A percentile compares a stretch with the other conserved stretches of the same genome.
phyloP scores from a whole-genome alignment of 805 yeast genomes.

The Komagataella pastoris region DNA sequence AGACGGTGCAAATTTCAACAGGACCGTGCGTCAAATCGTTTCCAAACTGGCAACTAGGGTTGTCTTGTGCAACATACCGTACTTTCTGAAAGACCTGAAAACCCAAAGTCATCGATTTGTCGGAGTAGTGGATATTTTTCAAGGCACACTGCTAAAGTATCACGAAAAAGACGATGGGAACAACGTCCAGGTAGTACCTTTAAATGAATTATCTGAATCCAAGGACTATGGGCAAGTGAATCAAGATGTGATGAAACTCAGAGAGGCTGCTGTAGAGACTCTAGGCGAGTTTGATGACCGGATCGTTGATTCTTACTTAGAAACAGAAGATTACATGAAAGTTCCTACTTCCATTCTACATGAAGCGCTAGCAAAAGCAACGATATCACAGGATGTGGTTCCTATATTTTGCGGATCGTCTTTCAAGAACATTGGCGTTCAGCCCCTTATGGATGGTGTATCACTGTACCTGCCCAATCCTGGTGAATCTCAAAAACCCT shows the following conservation, averaged over 20 bases:
- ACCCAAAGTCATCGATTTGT: slow-evolving; percentile 20
- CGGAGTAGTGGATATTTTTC: slow-evolving; percentile 67
- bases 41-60: slow-evolving; percentile 63
- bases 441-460: slow-evolving; percentile 81
- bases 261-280: slow-evolving; percentile 74
- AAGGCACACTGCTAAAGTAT: slow-evolving; percentile 18
- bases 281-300: slow-evolving; percentile 73
- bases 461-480: slow-evolving; percentile 77
- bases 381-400: slow-evolving; percentile 40
- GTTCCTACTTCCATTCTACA: slow-evolving; percentile 45
- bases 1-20: slow-evolving; percentile 86
- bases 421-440: slow-evolving; percentile 87
- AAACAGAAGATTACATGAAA: slow-evolving; percentile 55
- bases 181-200: slow-evolving; percentile 31
- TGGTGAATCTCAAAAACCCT: slow-evolving; percentile 44
- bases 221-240: slow-evolving; percentile 18
- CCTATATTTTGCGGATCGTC: slow-evolving; percentile 93
- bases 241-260: slow-evolving; percentile 37
- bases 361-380: slow-evolving; percentile 48
- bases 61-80: slow-evolving; percentile 67
- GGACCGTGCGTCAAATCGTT: slow-evolving; percentile 79
- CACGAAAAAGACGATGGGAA: slow-evolving; percentile 28
- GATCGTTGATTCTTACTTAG: slow-evolving; percentile 66
- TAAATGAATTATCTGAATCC: slow-evolving; percentile 14
- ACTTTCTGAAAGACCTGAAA: slow-evolving; percentile 29